phyloP scores from a whole-genome alignment of 1,284 basidiomycete genomes.

The Austroboletus rostrupii region DNA sequence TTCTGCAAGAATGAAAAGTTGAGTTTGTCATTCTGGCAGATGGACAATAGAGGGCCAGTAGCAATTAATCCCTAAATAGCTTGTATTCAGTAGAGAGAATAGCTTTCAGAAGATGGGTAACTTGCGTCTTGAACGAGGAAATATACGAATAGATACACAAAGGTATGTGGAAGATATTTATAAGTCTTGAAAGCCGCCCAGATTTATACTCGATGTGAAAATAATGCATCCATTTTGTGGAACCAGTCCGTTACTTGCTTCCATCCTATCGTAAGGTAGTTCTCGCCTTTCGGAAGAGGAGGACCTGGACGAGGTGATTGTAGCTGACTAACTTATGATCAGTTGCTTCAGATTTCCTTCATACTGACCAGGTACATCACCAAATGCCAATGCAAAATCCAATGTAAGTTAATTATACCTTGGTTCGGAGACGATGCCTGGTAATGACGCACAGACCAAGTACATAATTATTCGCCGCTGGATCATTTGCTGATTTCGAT shows the following conservation, averaged over 20 bases:
- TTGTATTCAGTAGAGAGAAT: not conserved
- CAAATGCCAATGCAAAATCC: conserved; percentile 71
- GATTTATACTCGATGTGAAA: conserved; percentile 41
- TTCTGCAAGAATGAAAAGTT: conserved; percentile 69
- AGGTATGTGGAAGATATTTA: conserved; percentile 71
- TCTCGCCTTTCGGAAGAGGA: conserved; percentile 66
- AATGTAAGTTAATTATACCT: conserved; percentile 65
- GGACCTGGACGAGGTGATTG: conserved; percentile 75
- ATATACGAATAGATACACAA: conserved; percentile 69
- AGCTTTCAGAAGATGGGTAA: not conserved
- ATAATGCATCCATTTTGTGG: not conserved
- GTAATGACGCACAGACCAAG: conserved; percentile 49
- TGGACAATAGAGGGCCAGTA: conserved; percentile 69
- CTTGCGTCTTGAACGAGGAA: conserved; percentile 73
- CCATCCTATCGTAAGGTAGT: conserved; percentile 75
- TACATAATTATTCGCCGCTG: conserved; percentile 70
- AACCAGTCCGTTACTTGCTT: conserved; percentile 51
- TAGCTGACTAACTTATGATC: conserved; percentile 54
- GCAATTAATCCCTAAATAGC: conserved; percentile 65
- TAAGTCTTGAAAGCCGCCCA: conserved; percentile 68
- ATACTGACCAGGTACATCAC: conserved; percentile 60
- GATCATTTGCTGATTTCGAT: conserved; percentile 43
- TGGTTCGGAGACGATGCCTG: conserved; percentile 4
- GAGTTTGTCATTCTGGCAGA: conserved; percentile 78
- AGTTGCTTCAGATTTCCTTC: not conserved